Conservation (phyloP, 306 rosid genomes). For the Casuarina glauca region DNA sequence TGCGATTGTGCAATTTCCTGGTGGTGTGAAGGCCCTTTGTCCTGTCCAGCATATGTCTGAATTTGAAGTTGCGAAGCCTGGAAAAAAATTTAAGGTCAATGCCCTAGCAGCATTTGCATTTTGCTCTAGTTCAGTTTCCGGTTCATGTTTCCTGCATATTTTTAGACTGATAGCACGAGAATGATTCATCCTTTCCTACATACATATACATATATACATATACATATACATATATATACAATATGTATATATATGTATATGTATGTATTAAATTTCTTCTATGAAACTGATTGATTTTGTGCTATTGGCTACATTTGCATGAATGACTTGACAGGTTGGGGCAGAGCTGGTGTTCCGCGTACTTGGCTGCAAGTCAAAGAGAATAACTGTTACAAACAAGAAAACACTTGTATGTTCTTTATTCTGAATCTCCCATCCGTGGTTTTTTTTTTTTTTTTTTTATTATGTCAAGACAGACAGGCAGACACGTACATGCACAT, state of each 20-base stretch:
- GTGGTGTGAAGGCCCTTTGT: conserved; percentile 96
- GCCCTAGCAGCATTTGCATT: conserved; percentile 17
- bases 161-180: conserved; percentile 18
- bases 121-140: not conserved
- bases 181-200: conserved; percentile 4
- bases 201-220: too few species aligned
- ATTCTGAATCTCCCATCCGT: not conserved
- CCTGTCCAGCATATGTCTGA: conserved; percentile 96
- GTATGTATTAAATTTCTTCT: not conserved
- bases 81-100: conserved; percentile 79
- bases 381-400: conserved; percentile 94
- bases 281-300: not conserved
- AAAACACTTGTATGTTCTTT: conserved; percentile 77
- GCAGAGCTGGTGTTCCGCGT: conserved; percentile 86
- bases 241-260: not conserved
- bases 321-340: conserved; percentile 63
- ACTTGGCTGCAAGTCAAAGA: conserved; percentile 95
- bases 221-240: too few species aligned
- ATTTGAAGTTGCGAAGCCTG: conserved; percentile 88
- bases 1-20: conserved; percentile 93
- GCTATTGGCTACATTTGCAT: conserved; percentile 31
- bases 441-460: not conserved
- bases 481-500: not conserved
- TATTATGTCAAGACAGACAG: not conserved
- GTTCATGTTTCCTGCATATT: not conserved